These are phyloP conservation scores for Ustilago shanxiensis DNA, from an alignment of 1,284 basidiomycete genomes.

Conservation along the genomic window DNA sequence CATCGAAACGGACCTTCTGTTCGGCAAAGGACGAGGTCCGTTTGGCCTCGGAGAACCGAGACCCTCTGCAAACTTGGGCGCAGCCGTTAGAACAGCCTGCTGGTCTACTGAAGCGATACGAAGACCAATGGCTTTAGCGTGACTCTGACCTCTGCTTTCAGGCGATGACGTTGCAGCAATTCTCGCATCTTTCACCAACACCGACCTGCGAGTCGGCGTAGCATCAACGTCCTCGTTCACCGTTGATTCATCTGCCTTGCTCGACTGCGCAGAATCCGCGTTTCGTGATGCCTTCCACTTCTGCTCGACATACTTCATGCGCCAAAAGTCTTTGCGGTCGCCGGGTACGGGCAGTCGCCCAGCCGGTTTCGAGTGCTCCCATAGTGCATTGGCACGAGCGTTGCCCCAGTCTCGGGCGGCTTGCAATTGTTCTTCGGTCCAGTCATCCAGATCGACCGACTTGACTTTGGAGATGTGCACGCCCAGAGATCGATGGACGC, in stretches of 20 bases:
- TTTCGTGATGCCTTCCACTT: constrained; percentile 31
- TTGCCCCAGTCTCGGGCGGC: constrained; percentile 59
- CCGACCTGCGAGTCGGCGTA: constrained; percentile 21
- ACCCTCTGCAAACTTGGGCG: constrained; percentile 7
- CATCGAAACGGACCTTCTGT: constrained; percentile 35
- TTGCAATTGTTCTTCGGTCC: constrained; percentile 61
- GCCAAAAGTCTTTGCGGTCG: constrained; percentile 50
- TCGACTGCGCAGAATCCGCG: background rate
- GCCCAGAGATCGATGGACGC: constrained; percentile 73
- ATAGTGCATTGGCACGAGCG: constrained; percentile 47
- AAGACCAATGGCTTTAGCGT: constrained; percentile 13
- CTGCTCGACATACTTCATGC: constrained; percentile 48
- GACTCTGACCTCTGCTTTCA: constrained; percentile 6
- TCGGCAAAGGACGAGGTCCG: constrained; percentile 32
- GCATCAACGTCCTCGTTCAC: constrained; percentile 18
- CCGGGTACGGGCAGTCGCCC: constrained; percentile 17
- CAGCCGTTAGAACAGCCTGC: background rate
- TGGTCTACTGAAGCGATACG: constrained; percentile 12
- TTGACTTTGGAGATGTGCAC: constrained; percentile 74
- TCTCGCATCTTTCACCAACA: background rate
- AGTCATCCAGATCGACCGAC: constrained; percentile 73
- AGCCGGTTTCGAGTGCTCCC: constrained; percentile 47
- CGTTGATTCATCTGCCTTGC: background rate
- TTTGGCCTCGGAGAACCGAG: constrained; percentile 25
- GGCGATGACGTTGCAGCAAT: background rate